Evolutionary conservation across 495 filamentous ascomycete species (phyloP), one percentile per base, ranked within the genome.

Genomic region (Lasiosphaeris hirsuta): DNA sequence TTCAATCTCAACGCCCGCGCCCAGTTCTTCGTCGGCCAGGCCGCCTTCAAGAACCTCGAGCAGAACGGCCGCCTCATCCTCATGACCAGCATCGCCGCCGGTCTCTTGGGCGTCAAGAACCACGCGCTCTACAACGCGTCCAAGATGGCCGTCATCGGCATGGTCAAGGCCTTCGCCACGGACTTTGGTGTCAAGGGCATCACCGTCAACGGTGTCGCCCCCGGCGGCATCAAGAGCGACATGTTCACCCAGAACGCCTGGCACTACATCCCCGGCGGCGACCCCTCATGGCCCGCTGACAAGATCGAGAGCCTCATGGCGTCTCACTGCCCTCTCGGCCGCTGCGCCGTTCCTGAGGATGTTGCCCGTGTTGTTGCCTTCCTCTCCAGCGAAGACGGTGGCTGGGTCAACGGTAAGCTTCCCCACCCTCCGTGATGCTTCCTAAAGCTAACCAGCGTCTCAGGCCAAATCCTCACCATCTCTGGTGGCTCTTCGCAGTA

Each of bases 11-110:
- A 93, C 73, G 84, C 84, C 4, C 79, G 86, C 7, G 89, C 83
- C 0, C 89, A 93, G 72, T 92, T 91, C 78, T 90, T 92, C 73
- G 89, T 93, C 54, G 88, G 86, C 36, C 87, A 89, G 73, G 80
- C 88, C 33, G 89, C 86, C 51, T 84, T 83, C 73, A 84, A 87
- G 70, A 69, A 90, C 69, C 77, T 90, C 39, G 77, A 84, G 69
- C 71, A 78, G 5, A 82, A 85, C 52, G 89, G 89, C 36, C 78
- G 89, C 10, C 72, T 92, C 36, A 86, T 89, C 62, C 72, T 88
- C 37, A 82, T 82, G 76, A 76, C 73, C 51, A 75, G 70, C 60
- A 81, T 84, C 55, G 76, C 80, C 0, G 81, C 81, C 10, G 71
- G 72, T 23, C 64, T 79, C 48, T 69, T 73, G 58, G 86, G 85